Evolutionary conservation across 2,329 filamentous ascomycete species (phyloP).

Genomic region (Aspergillus ruber): DNA sequence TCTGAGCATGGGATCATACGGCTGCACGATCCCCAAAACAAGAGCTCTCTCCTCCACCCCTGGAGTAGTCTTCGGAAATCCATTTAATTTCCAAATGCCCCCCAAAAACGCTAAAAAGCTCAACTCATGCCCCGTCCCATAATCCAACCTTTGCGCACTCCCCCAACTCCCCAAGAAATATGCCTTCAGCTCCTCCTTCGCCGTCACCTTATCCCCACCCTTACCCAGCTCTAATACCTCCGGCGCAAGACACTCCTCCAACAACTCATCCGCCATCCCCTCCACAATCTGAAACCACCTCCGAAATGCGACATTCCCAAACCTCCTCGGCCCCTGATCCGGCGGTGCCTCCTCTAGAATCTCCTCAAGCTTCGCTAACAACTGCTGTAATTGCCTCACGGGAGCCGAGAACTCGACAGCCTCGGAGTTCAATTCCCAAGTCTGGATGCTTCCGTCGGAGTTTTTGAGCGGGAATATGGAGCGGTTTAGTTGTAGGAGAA

Average conservation of each 20-base stretch:
- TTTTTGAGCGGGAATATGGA: constrained; percentile 68
- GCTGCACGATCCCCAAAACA: constrained; percentile 74
- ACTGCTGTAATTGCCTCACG: constrained; percentile 57
- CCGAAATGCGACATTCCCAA: constrained; percentile 86
- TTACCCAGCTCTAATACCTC: constrained; percentile 36
- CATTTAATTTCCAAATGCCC: constrained; percentile 82
- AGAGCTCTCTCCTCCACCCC: constrained; percentile 67
- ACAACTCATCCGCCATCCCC: constrained; percentile 50
- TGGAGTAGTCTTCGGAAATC: constrained; percentile 55
- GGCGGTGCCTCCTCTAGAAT: constrained; percentile 76
- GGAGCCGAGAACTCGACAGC: constrained; percentile 48
- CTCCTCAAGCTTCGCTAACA: constrained; percentile 59
- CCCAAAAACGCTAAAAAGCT: constrained; percentile 90
- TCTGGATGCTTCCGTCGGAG: constrained; percentile 34
- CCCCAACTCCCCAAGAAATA: constrained; percentile 86
- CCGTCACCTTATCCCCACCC: constrained; percentile 36
- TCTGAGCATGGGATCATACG: constrained; percentile 48
- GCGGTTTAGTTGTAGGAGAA: constrained; percentile 83
- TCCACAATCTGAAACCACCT: constrained; percentile 71
- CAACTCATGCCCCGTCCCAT: constrained; percentile 91
- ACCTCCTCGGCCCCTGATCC: constrained; percentile 76
- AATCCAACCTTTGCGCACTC: constrained; percentile 82
- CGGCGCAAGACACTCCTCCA: constrained; percentile 51
- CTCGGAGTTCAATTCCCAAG: constrained; percentile 43
- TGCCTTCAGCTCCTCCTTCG: constrained; percentile 61